A percentile compares a stretch with the other conserved stretches of the same genome.
phyloP scores from a whole-genome alignment of 164 flowering plant genomes.

The Berberis thunbergii region DNA sequence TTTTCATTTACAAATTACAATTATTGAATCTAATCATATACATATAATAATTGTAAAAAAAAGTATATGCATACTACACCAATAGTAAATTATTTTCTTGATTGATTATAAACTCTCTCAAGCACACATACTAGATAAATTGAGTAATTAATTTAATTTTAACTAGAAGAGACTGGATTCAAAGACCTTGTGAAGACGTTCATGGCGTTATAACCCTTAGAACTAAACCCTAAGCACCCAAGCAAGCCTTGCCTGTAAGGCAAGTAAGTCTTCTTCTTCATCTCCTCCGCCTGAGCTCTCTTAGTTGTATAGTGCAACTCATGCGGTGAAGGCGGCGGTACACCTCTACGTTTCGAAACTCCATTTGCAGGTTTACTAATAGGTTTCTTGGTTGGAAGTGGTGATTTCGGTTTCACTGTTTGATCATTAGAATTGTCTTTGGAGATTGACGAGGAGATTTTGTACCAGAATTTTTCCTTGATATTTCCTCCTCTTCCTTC shows the following conservation, averaged over 20 bases:
- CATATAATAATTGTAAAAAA: not conserved
- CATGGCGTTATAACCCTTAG: constrained; percentile 28
- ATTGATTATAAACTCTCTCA: not conserved
- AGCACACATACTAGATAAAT: not conserved
- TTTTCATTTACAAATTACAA: no score
- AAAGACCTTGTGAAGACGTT: constrained; percentile 26
- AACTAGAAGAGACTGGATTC: constrained; percentile 32
- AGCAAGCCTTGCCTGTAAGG: constrained; percentile 47
- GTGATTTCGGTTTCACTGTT: constrained; percentile 9
- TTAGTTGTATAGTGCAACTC: constrained; percentile 46
- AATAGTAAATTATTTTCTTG: not conserved
- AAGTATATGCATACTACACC: not conserved
- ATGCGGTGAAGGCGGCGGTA: constrained; percentile 41
- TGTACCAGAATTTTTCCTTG: constrained; percentile 29
- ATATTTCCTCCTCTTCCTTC: constrained; percentile 38
- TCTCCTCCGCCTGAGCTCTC: constrained; percentile 54
- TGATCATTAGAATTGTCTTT: constrained; percentile 10
- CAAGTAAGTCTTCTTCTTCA: constrained; percentile 54
- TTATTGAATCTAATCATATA: no score
- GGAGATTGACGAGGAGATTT: constrained; percentile 17
- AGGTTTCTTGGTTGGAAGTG: constrained; percentile 5
- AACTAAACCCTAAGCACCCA: constrained; percentile 45
- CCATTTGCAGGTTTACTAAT: constrained; percentile 19
- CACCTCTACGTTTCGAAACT: constrained; percentile 24
- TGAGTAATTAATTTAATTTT: not conserved